Conservation (phyloP, 1,139 yeast genomes). For the Geotrichum australiense region DNA sequence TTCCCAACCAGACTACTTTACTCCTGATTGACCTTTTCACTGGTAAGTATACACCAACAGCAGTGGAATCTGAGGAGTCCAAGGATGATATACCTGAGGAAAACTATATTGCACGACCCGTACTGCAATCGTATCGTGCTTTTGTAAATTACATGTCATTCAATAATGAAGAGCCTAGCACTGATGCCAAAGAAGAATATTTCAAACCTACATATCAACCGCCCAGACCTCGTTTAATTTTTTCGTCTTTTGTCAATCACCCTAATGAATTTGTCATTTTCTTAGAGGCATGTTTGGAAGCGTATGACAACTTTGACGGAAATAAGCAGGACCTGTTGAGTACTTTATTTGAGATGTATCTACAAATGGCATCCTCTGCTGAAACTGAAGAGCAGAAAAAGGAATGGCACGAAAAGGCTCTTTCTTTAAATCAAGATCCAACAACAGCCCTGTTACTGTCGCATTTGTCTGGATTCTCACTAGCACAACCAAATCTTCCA, state of each 20-base stretch:
- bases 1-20: constrained; percentile 79
- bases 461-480: constrained; percentile 37
- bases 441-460: constrained; percentile 59
- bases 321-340: constrained; percentile 62
- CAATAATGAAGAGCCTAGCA: constrained; percentile 7
- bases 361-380: constrained; percentile 44
- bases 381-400: constrained; percentile 36
- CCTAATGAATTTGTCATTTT: constrained; percentile 90
- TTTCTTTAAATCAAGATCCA: constrained; percentile 43
- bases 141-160: constrained; percentile 57
- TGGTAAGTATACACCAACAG: constrained; percentile 59
- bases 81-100: constrained; percentile 10
- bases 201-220: constrained; percentile 76
- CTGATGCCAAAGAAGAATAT: constrained; percentile 7
- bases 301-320: constrained; percentile 73
- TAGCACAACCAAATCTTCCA: not conserved
- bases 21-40: constrained; percentile 81
- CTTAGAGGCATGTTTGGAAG: constrained; percentile 81
- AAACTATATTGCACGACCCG: constrained; percentile 32
- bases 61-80: constrained; percentile 19
- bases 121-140: constrained; percentile 63
- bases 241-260: constrained; percentile 75
- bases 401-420: constrained; percentile 64
- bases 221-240: constrained; percentile 82
- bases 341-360: constrained; percentile 76